A percentile compares a stretch with the other conserved stretches of the same genome.
phyloP scores from a whole-genome alignment of 108 stramenopile species.

The Epipyxis sp. region DNA sequence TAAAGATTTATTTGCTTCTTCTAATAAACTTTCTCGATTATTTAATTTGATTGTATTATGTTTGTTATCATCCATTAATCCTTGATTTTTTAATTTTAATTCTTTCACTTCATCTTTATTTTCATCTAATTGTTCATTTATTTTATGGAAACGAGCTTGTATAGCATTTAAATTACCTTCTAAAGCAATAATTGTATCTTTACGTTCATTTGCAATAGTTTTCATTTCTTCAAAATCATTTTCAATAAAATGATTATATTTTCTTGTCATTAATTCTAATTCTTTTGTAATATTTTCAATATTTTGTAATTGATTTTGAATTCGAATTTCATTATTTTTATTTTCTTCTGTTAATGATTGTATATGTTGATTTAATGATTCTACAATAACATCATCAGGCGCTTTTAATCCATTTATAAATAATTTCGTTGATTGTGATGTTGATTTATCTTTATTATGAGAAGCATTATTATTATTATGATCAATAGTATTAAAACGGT shows the following conservation, averaged over 20 bases:
- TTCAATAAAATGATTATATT: neutral
- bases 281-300: neutral
- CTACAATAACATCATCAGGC: neutral
- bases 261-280: neutral
- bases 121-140: neutral
- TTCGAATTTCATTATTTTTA: neutral
- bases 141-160: neutral
- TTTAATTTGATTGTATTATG: neutral
- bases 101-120: neutral
- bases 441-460: neutral
- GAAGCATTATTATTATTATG: neutral
- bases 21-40: neutral
- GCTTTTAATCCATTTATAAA: neutral
- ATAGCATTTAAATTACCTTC: slow-evolving; percentile 1
- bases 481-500: neutral
- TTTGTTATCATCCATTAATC: neutral
- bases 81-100: neutral
- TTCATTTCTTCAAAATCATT: too few relatives aligned
- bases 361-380: neutral
- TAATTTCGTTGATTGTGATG: too few relatives aligned
- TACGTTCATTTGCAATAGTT: neutral
- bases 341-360: neutral
- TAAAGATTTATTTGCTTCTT: neutral
- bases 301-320: neutral
- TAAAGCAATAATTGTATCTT: neutral